Evolutionary conservation across 1,139 yeast genomes (phyloP).

Genomic region (Saccharomyces hybrid): DNA sequence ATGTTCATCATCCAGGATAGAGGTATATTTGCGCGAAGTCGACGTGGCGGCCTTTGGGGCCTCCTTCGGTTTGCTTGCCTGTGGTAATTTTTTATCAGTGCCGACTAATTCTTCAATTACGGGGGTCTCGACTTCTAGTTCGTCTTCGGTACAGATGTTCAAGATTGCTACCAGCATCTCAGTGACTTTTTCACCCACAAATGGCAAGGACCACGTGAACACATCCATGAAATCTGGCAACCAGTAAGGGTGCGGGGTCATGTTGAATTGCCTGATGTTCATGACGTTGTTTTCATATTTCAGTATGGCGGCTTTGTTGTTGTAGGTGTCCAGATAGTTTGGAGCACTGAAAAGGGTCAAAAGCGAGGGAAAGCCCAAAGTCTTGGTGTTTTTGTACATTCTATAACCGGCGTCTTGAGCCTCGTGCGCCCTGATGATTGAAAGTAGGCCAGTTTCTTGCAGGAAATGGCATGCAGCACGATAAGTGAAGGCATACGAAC

Average conservation of each 20-base stretch:
- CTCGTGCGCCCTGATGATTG: constrained; percentile 91
- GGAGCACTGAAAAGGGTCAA: constrained; percentile 95
- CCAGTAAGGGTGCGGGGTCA: constrained; percentile 95
- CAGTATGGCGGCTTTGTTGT: constrained; percentile 91
- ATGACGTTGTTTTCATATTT: constrained; percentile 85
- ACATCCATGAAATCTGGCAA: constrained; percentile 96
- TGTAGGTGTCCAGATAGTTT: constrained; percentile 85
- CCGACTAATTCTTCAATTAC: constrained; percentile 17
- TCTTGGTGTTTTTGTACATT: constrained; percentile 80
- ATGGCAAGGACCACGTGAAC: constrained; percentile 94
- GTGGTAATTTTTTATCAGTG: constrained; percentile 2
- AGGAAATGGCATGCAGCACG: constrained; percentile 77
- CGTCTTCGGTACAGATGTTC: constrained; percentile 93
- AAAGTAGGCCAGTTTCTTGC: constrained; percentile 68
- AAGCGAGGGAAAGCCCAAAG: constrained; percentile 87
- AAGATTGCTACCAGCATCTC: constrained; percentile 87
- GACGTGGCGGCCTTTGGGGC: neutral
- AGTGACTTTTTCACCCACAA: constrained; percentile 93
- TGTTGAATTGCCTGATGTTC: constrained; percentile 91
- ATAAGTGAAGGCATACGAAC: constrained; percentile 85
- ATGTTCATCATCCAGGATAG: constrained; percentile 28
- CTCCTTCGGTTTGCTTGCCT: neutral
- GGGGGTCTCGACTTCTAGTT: constrained; percentile 55
- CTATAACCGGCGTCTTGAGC: constrained; percentile 97
- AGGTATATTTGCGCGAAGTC: neutral